phyloP scores from a whole-genome alignment of 805 yeast species.

The Spathaspora arborariae region DNA sequence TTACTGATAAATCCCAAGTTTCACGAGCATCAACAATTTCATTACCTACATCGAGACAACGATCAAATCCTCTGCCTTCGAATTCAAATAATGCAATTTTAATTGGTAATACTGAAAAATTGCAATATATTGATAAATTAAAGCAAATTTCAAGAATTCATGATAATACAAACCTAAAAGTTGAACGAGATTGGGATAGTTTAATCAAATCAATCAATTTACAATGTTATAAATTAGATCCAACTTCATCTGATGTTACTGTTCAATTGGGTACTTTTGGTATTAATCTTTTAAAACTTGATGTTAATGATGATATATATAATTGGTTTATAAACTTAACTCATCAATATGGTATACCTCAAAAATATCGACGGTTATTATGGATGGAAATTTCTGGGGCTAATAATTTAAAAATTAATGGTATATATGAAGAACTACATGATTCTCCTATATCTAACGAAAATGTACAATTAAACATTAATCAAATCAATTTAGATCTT shows the following conservation, averaged over 20 bases:
- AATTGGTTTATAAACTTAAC: constrained; percentile 27
- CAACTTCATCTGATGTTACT: neutral
- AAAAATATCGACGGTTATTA: constrained; percentile 41
- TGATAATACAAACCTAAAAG: constrained; percentile 38
- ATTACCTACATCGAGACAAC: neutral
- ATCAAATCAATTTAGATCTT: constrained; percentile 51
- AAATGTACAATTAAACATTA: constrained; percentile 18
- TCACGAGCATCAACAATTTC: neutral
- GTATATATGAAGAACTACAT: constrained; percentile 39
- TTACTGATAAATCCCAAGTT: constrained; percentile 19
- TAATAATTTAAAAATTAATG: constrained; percentile 39
- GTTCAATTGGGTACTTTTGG: constrained; percentile 41
- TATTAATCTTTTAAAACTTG: constrained; percentile 22
- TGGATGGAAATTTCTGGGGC: constrained; percentile 59
- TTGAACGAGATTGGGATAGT: constrained; percentile 43
- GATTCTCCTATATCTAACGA: constrained; percentile 4
- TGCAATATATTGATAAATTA: constrained; percentile 21
- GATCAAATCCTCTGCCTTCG: neutral
- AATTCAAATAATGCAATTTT: neutral
- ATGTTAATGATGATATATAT: constrained; percentile 15
- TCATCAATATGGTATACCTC: constrained; percentile 43
- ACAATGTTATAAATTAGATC: neutral
- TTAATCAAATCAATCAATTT: constrained; percentile 27
- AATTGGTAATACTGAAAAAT: neutral
- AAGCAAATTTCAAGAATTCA: constrained; percentile 40